Conservation (phyloP, 176 grass and related monocot genomes). For the Puccinellia tenuiflora region DNA sequence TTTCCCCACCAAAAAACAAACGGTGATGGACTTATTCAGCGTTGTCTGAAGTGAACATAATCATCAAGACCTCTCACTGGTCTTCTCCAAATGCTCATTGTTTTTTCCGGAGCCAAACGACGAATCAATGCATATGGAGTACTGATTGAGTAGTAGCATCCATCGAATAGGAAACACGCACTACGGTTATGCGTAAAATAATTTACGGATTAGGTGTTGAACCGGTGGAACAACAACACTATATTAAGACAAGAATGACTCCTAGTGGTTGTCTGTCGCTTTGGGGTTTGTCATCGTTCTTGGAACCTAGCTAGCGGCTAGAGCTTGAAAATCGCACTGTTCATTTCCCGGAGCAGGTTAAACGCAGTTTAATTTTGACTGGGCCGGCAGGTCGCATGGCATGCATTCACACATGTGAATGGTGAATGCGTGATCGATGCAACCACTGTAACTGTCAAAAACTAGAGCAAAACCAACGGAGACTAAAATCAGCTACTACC, state of each 20-base stretch:
- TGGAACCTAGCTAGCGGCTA: not conserved
- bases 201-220: slow-evolving; percentile 12
- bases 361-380: not conserved
- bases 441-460: slow-evolving; percentile 15
- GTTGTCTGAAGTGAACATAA: not conserved
- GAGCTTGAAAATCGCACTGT: not conserved
- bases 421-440: too few relatives aligned
- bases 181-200: not conserved
- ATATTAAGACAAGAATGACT: not conserved
- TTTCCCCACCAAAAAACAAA: not conserved
- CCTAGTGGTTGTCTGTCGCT: not conserved
- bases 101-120: too few relatives aligned
- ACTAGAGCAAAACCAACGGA: not conserved
- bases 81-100: not conserved
- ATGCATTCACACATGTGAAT: slow-evolving; percentile 33
- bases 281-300: slow-evolving; percentile 1
- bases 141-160: not conserved
- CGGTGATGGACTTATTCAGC: slow-evolving; percentile 14
- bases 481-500: not conserved
- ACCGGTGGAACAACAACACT: not conserved
- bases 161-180: not conserved
- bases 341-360: not conserved
- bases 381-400: not conserved
- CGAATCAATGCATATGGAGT: too few relatives aligned
- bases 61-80: not conserved